Evolutionary conservation across 192 early-diverging fungal genomes (phyloP).

Genomic region (Coemansia sp.): DNA sequence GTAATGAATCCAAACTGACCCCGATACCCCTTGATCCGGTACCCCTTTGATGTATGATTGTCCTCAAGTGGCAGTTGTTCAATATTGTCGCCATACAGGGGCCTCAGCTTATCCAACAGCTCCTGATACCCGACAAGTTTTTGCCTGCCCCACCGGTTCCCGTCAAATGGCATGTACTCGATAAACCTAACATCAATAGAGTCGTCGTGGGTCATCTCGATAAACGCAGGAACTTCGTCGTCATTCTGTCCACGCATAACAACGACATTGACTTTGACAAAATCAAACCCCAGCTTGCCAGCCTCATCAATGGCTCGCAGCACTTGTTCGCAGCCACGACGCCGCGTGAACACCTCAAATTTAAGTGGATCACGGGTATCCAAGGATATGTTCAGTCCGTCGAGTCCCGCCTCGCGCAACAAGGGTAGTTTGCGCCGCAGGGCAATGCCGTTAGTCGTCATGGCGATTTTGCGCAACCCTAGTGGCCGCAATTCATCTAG

Average conservation of each 20-base stretch:
- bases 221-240: slow-evolving; percentile 80
- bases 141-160: slow-evolving; percentile 85
- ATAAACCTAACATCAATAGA: slow-evolving; percentile 89
- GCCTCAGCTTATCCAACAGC: slow-evolving; percentile 65
- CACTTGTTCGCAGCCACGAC: slow-evolving; percentile 81
- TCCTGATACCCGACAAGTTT: slow-evolving; percentile 88
- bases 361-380: slow-evolving; percentile 88
- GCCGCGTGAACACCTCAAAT: slow-evolving; percentile 89
- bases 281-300: slow-evolving; percentile 63
- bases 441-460: slow-evolving; percentile 96
- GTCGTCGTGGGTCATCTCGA: slow-evolving; percentile 78
- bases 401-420: slow-evolving; percentile 75
- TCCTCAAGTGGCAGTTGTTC: slow-evolving; percentile 68
- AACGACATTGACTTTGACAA: slow-evolving; percentile 94
- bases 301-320: slow-evolving; percentile 78
- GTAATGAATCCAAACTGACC: slow-evolving; percentile 98
- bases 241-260: slow-evolving; percentile 90
- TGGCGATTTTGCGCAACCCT: slow-evolving; percentile 81
- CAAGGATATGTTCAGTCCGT: slow-evolving; percentile 88
- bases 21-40: slow-evolving; percentile 72
- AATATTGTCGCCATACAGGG: slow-evolving; percentile 63
- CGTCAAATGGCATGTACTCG: slow-evolving; percentile 99
- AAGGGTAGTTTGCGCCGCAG: slow-evolving; percentile 79
- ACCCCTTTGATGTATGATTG: slow-evolving; percentile 83
- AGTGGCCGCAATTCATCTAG: slow-evolving; percentile 71